Evolutionary conservation across 345 rosid genomes (phyloP).

Genomic region (Camelina neglecta): DNA sequence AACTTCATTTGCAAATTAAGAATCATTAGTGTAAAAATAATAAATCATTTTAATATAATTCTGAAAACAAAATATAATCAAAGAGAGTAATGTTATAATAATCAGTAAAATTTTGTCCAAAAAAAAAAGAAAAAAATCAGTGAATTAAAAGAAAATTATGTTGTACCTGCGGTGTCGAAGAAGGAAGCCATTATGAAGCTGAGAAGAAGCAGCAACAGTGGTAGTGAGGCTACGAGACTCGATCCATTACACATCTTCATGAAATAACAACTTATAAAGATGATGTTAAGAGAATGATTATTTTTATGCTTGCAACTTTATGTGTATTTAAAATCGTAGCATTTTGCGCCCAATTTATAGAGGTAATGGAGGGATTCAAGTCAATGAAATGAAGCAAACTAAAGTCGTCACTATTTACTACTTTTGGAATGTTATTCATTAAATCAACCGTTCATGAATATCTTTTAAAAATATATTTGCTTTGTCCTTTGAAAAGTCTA

Average conservation of each 20-base stretch:
- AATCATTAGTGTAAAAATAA: neutral
- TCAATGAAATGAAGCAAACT: constrained; percentile 30
- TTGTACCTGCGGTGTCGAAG: constrained; percentile 44
- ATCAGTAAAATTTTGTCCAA: neutral
- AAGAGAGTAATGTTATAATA: neutral
- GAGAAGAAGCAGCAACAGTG: constrained; percentile 31
- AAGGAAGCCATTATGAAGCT: constrained; percentile 39
- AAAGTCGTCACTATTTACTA: constrained; percentile 16
- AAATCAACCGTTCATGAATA: constrained; percentile 24
- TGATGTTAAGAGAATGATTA: constrained; percentile 4
- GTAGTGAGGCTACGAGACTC: constrained; percentile 22
- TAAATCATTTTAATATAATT: neutral
- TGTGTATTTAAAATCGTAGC: neutral
- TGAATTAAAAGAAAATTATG: too few species aligned
- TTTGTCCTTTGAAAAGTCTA: constrained; percentile 39
- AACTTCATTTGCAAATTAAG: constrained; percentile 22
- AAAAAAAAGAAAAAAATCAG: neutral
- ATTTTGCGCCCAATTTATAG: constrained; percentile 37
- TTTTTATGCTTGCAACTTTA: neutral
- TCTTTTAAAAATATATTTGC: neutral
- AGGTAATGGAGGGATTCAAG: constrained; percentile 11
- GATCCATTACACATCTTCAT: constrained; percentile 29
- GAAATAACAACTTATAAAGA: neutral
- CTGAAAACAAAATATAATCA: neutral
- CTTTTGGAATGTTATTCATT: constrained; percentile 35